Conservation (phyloP, 495 filamentous ascomycete species). For the Talaromyces wortmannii region DNA sequence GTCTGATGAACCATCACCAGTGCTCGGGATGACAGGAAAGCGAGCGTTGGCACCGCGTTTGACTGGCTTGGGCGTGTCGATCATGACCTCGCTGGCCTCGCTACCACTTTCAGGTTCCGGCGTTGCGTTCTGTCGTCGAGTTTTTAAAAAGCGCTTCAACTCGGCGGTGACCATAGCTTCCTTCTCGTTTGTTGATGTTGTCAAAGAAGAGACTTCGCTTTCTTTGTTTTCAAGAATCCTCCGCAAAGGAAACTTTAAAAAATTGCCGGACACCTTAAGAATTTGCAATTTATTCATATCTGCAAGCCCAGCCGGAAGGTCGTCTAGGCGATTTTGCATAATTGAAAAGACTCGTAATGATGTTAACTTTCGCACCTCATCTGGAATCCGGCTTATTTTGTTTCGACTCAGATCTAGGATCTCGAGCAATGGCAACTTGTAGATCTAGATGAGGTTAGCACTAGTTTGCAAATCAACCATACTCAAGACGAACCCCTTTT, state of each 20-base stretch:
- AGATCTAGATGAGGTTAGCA: slow-evolving; percentile 43
- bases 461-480: slow-evolving; percentile 13
- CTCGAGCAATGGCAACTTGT: slow-evolving; percentile 78
- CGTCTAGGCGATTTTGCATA: slow-evolving; percentile 77
- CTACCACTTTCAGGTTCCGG: slow-evolving; percentile 56
- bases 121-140: slow-evolving; percentile 41
- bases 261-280: slow-evolving; percentile 82
- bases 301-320: slow-evolving; percentile 73
- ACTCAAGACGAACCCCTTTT: slow-evolving; percentile 55
- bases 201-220: slow-evolving; percentile 30
- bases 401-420: slow-evolving; percentile 90
- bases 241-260: slow-evolving; percentile 48
- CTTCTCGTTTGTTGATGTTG: slow-evolving; percentile 48
- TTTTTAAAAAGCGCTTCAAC: slow-evolving; percentile 72
- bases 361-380: slow-evolving; percentile 69
- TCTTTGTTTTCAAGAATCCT: slow-evolving; percentile 36
- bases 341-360: slow-evolving; percentile 72
- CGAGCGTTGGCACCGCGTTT: slow-evolving; percentile 69
- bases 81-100: slow-evolving; percentile 48
- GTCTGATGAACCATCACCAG: slow-evolving; percentile 38
- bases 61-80: slow-evolving; percentile 70
- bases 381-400: slow-evolving; percentile 68
- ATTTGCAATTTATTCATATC: slow-evolving; percentile 85
- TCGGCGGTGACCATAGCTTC: slow-evolving; percentile 64
- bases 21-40: slow-evolving; percentile 75